phyloP scores from a whole-genome alignment of 169 alveolate genomes.

The Amoebophrya sp. region DNA sequence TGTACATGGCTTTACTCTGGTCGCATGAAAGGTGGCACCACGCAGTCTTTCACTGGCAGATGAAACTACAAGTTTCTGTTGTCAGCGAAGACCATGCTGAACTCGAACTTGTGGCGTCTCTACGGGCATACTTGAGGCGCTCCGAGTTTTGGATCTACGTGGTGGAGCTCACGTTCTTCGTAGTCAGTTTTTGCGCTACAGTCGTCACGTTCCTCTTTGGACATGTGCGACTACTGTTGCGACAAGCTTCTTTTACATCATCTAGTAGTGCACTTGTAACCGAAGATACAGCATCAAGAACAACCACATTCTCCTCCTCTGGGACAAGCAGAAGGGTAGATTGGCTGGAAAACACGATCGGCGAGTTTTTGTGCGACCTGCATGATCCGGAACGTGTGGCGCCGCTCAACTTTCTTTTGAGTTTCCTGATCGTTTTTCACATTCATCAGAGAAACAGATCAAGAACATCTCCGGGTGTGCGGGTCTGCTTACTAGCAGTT shows the following conservation, averaged over 20 bases:
- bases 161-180: background rate
- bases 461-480: background rate
- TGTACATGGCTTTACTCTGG: background rate
- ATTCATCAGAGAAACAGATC: background rate
- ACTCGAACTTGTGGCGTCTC: background rate
- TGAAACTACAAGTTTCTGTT: background rate
- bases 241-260: background rate
- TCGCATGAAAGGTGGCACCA: background rate
- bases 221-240: background rate
- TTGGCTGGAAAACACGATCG: background rate
- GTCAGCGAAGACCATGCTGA: background rate
- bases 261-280: background rate
- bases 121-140: background rate
- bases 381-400: background rate
- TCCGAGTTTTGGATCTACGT: background rate
- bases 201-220: background rate
- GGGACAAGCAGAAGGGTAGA: background rate
- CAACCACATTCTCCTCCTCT: background rate
- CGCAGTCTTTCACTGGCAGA: background rate
- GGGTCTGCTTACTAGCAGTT: background rate
- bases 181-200: background rate
- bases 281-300: background rate
- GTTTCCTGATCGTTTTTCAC: background rate
- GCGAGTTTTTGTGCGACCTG: background rate
- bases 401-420: background rate